Base-by-base conservation (phyloP, 1,139 yeast genomes). In the Kurtzmaniella natalensis region DNA sequence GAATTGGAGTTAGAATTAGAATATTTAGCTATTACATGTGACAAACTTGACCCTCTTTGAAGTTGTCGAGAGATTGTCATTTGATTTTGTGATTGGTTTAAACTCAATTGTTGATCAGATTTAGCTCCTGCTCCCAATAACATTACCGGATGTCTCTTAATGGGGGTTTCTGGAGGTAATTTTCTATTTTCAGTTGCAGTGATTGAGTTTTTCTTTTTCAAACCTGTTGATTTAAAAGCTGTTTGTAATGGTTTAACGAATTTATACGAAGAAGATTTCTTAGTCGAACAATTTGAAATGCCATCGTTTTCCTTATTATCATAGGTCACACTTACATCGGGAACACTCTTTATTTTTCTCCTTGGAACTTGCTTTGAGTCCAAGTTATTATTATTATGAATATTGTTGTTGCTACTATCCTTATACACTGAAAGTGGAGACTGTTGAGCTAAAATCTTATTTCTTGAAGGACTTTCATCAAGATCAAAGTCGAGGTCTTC, bases 191-290 rank as follows among this genome's bases (percentile, higher is more conserved):
- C 51, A 42, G 38, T 40, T 25, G 44, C 48, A 17, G 54, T 55
- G 11, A 21, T 28, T 36, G 78, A 73, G 42, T 76, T 78, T 59
- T 86, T 86, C 40, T 89, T 83, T 39, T 81, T 56, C 29, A 86
- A 62, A 0, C 95, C 95, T 0, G 84, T 65, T 4, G 92, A 76
- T 56, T 77, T 72, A 55, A 87, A 87, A 10, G 94, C 95, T 0
- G 92, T 81, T 53, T 85, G 95, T 31, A 85, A 66, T 4, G 96
- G 95, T 51, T 82, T 83, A 21, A 83, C 94, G 37, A 78, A 76
- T 43, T 78, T 76, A 56, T 80, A 86, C 2, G 81, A 72, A 16
- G 72, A 47, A 27, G 52, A 54, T 15, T 39, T 68, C n/a, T 78
- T 72, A 13, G 77, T 59, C 48, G 41, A 61, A 51, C 25, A 53